Conservation (phyloP, 257 asterid genomes). For the Gentiana dahurica region DNA sequence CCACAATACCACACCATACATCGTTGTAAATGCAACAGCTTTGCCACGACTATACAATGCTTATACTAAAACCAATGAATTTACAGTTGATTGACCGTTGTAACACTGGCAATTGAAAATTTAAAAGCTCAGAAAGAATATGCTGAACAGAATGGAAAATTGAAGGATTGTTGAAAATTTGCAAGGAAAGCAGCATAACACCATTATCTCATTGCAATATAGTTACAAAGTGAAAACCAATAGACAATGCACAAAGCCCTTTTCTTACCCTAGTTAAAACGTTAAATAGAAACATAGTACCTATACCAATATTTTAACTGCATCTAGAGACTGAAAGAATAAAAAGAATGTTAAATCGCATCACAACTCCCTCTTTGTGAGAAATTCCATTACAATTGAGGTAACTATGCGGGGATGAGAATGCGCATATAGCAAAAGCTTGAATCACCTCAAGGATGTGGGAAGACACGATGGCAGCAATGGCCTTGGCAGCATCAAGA, state of each 20-base stretch:
- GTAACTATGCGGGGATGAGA: slow-evolving; percentile 6
- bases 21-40: too few species aligned
- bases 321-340: too few species aligned
- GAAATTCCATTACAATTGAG: too few species aligned
- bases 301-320: too few species aligned
- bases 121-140: too few species aligned
- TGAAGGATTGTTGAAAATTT: neutral
- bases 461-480: slow-evolving; percentile 61
- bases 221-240: neutral
- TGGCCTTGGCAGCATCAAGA: slow-evolving; percentile 77
- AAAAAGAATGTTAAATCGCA: neutral
- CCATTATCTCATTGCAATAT: neutral
- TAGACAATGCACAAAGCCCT: neutral
- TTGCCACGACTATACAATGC: too few species aligned
- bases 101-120: too few species aligned
- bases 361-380: too few species aligned
- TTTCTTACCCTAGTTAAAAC: neutral
- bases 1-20: too few species aligned
- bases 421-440: slow-evolving; percentile 22
- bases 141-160: too few species aligned
- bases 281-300: neutral
- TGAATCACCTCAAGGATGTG: slow-evolving; percentile 89
- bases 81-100: too few species aligned
- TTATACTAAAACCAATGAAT: too few species aligned
- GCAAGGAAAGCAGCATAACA: neutral